Base-by-base conservation (phyloP, 2,329 filamentous ascomycete species). In the Grosmannia huntii region DNA sequence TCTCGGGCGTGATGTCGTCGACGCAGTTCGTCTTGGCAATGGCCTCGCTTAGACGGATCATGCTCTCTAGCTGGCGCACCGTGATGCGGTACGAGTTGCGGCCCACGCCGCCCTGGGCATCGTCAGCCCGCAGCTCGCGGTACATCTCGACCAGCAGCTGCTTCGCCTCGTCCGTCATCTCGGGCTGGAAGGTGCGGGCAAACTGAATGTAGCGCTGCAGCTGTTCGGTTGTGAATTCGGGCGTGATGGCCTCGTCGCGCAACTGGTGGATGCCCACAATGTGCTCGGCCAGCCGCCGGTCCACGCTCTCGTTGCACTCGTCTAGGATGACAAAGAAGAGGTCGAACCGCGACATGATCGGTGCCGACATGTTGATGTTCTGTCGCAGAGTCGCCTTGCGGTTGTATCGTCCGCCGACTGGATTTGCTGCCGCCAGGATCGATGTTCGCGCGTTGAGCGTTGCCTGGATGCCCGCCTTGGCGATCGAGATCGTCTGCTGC, bases 311-410 rank as follows among this genome's bases (percentile, higher is more conserved):
- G 68, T 96, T 95, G 70, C 92, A 97, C 67, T 99, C 94, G 69
- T 99, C 94, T 0, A 97, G 81, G 28, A 99, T 87, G 57, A 99
- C 90, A 68, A 99, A 99, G 80, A 99, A 99, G 11, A 99, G 79
- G 76, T 99, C 94, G 72, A 99, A 99, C 77, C 94, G 89, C 57
- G 90, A 96, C 94, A 99, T 99, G 76, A 99, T 99, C 60, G 94
- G 94, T 1, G 94, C 94, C 28, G 87, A 92, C 89, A 99, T 96
- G 75, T 97, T 97, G 73, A 99, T 92, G 71, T 99, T 99, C 62
- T 89, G 84, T 56, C 94, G 83, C 7, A 99, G 81, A 0, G 94
- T 96, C 0, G 88, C 86, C 76, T 97, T 99, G 66, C 92, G 88
- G 74, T 99, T 95, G 74, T 99, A 95, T n/a, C 94, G 84, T 14